Percentiles rank a stretch among this genome's conserved stretches.
phyloP scores from a whole-genome alignment of 768 basidiomycete genomes.

The Clavaria fumosa region DNA sequence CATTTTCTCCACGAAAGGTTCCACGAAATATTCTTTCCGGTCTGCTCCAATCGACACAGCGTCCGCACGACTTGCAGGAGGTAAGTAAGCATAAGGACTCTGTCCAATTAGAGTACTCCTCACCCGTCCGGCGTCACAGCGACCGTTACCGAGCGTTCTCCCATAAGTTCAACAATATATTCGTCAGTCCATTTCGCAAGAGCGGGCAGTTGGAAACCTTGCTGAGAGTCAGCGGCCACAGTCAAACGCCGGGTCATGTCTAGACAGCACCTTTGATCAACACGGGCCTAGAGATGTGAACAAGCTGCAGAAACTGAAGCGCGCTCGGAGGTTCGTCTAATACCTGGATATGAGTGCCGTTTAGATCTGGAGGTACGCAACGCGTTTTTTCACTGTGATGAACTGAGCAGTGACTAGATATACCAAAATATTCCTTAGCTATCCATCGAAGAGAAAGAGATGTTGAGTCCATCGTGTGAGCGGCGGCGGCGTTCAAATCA shows the following conservation, averaged over 20 bases:
- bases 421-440: conserved; percentile 19
- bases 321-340: conserved; percentile 29
- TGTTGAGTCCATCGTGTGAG: too few relatives aligned
- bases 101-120: conserved; percentile 12
- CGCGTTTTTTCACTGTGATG: too few relatives aligned
- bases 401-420: too few relatives aligned
- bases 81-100: neutral
- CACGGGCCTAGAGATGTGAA: conserved; percentile 36
- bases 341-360: conserved; percentile 24
- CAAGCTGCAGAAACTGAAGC: conserved; percentile 33
- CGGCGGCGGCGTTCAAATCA: too few relatives aligned
- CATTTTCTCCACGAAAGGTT: conserved; percentile 59
- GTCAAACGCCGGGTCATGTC: neutral
- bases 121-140: conserved; percentile 80
- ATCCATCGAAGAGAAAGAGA: conserved; percentile 21
- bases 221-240: neutral
- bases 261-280: conserved; percentile 43
- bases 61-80: conserved; percentile 49
- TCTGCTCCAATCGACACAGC: conserved; percentile 42
- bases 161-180: conserved; percentile 44
- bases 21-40: conserved; percentile 52
- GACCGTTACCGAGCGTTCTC: conserved; percentile 41
- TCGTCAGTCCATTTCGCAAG: conserved; percentile 47
- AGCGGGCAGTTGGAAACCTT: conserved; percentile 37
- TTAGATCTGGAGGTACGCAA: conserved; percentile 31